A percentile compares a stretch with the other conserved stretches of the same genome.
These are phyloP conservation scores for Candida glaebosa DNA, from an alignment of 805 yeast genomes.

Conservation along the genomic window DNA sequence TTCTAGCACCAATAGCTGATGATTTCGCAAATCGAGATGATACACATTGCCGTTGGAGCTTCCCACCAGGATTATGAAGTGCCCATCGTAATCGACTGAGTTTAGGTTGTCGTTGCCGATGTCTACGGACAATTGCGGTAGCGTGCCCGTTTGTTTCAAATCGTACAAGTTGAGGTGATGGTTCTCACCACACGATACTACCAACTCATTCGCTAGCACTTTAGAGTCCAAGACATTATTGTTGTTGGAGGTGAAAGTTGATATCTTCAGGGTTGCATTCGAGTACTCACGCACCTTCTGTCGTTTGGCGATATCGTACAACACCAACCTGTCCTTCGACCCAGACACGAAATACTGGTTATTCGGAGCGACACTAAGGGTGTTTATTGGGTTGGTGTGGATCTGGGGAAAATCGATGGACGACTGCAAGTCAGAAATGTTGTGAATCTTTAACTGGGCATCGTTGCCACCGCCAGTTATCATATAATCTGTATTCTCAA, in stretches of 20 bases:
- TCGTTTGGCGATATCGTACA: slow-evolving; percentile 20
- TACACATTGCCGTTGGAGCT: slow-evolving; percentile 20
- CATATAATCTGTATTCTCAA: slow-evolving; percentile 13
- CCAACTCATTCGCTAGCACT: slow-evolving; percentile 16
- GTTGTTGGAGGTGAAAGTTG: slow-evolving; percentile 4
- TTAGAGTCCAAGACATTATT: slow-evolving; percentile 20
- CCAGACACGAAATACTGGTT: slow-evolving; percentile 13
- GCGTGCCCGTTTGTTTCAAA: slow-evolving; percentile 11
- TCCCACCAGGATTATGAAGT: slow-evolving; percentile 13
- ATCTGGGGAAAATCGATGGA: slow-evolving; percentile 13
- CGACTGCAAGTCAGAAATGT: slow-evolving; percentile 6
- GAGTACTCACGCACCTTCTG: slow-evolving; percentile 5
- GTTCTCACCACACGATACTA: slow-evolving; percentile 24
- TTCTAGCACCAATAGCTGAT: slow-evolving; percentile 10
- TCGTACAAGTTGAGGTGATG: slow-evolving; percentile 23
- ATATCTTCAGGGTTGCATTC: not conserved
- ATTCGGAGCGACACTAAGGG: slow-evolving; percentile 12
- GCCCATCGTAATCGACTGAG: slow-evolving; percentile 12
- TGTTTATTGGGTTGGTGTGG: slow-evolving; percentile 16
- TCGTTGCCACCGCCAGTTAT: slow-evolving; percentile 24
- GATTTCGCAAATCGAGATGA: slow-evolving; percentile 21
- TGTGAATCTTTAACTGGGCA: slow-evolving; percentile 13
- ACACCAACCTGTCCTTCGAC: slow-evolving; percentile 13
- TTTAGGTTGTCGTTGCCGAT: slow-evolving; percentile 24
- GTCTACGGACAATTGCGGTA: slow-evolving; percentile 13